Conservation (phyloP, 73 alveolate species). For the Breviolum minutum region DNA sequence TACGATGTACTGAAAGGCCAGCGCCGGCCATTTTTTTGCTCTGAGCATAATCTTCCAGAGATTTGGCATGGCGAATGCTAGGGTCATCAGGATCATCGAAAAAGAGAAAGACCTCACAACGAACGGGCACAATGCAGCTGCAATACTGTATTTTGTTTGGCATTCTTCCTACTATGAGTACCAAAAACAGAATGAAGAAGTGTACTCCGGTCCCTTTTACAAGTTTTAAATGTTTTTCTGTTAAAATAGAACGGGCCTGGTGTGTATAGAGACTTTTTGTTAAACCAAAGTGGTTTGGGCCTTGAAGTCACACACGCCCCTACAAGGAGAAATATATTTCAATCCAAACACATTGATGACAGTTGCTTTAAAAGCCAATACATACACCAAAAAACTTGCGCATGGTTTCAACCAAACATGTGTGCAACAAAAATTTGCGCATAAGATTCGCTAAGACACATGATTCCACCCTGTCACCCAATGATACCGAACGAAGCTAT, state of each 20-base stretch:
- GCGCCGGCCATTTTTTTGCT: slow-evolving; percentile 89
- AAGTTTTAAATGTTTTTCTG: too few relatives aligned
- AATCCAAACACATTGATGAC: too few relatives aligned
- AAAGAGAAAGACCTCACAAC: slow-evolving; percentile 15
- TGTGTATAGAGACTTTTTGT: too few relatives aligned
- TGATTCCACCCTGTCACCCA: slow-evolving; percentile 88
- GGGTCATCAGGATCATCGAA: slow-evolving; percentile 89
- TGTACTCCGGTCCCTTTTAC: background rate
- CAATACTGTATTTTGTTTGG: too few relatives aligned
- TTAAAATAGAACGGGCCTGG: too few relatives aligned
- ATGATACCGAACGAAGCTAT: slow-evolving; percentile 85
- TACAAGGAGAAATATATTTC: too few relatives aligned
- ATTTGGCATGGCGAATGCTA: slow-evolving; percentile 90
- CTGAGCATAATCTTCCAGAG: slow-evolving; percentile 89
- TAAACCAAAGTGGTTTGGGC: too few relatives aligned
- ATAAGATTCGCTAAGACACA: background rate
- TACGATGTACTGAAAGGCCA: slow-evolving; percentile 53
- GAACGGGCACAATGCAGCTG: too few relatives aligned
- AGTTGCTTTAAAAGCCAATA: too few relatives aligned
- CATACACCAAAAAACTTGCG: too few relatives aligned
- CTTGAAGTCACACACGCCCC: too few relatives aligned
- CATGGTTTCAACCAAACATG: background rate
- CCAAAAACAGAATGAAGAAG: background rate
- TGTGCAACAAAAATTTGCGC: background rate
- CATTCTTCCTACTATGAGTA: background rate